Conservation (phyloP, 345 rosid species). For the Eucalyptus regnans region DNA sequence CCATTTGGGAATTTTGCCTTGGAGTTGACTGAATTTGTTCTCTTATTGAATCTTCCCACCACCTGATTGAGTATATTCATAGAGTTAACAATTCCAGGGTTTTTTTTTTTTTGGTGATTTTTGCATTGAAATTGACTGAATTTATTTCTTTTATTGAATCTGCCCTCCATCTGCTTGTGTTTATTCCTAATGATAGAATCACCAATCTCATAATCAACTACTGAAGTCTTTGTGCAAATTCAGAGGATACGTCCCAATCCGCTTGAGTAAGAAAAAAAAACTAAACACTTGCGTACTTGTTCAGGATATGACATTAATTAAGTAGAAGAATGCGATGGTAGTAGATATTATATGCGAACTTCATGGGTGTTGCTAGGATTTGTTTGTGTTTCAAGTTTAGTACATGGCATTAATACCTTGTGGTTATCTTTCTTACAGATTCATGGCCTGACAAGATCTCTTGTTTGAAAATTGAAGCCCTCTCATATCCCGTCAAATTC, state of each 20-base stretch:
- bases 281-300: neutral
- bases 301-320: neutral
- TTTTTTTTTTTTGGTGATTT: neutral
- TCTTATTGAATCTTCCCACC: neutral
- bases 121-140: neutral
- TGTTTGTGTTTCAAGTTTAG: neutral
- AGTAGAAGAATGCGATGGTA: neutral
- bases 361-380: neutral
- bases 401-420: neutral
- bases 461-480: neutral
- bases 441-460: neutral
- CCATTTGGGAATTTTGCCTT: neutral
- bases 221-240: neutral
- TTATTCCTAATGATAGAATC: neutral
- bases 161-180: neutral
- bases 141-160: neutral
- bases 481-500: neutral
- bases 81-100: neutral
- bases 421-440: neutral
- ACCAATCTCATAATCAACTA: neutral
- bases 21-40: neutral
- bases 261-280: neutral
- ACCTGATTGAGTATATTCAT: neutral
- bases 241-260: neutral
- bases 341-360: neutral